Base-by-base conservation (phyloP, 805 yeast genomes). In the Yamadazyma phyllophila region DNA sequence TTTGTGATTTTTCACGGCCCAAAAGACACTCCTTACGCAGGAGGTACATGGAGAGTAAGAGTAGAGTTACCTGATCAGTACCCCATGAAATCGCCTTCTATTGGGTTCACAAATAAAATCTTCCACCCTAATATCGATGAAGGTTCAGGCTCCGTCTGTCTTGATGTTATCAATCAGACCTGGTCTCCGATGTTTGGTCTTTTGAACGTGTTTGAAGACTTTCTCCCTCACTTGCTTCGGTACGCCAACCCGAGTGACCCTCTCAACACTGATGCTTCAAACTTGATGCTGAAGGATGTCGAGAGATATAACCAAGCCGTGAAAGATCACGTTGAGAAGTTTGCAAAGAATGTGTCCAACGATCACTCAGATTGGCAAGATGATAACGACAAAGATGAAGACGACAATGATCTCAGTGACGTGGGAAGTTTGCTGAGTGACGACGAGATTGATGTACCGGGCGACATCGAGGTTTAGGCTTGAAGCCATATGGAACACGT, bases 171-270 rank as follows among this genome's bases (percentile, higher is more conserved):
- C 52, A 92, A 92, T 63, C 97, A 92, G 61, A 89, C 98, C 0
- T 92, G 99, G 99, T 87, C 96, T 35, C 98, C 99, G 1, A 87
- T 92, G 89, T 92, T 90, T 71, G 97, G 94, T 45, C 77, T 94
- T 53, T 73, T 83, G 53, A 94, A 94, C 62, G 87, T 92, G 20
- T 88, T 94, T 62, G 98, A 92, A 59, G 84, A 88, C 61, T 94
- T 92, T 69, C 69, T 92, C 48, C 99, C 99, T 6, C 98, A 95
- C 57, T 69, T 92, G 47, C 71, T 92, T 50, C 79, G 91, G 45
- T 94, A 92, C 59, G 97, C 98, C 14, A 92, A 92, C 59, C 92
- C 98, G 1, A 74, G 92, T 11, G 99, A 92, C 63, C 99, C 99
- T 1, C 74, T 92, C 51, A 92, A 92, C 59, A 83, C 90, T 9